phyloP scores from a whole-genome alignment of 345 rosid species.

The Lagerstroemia speciosa region DNA sequence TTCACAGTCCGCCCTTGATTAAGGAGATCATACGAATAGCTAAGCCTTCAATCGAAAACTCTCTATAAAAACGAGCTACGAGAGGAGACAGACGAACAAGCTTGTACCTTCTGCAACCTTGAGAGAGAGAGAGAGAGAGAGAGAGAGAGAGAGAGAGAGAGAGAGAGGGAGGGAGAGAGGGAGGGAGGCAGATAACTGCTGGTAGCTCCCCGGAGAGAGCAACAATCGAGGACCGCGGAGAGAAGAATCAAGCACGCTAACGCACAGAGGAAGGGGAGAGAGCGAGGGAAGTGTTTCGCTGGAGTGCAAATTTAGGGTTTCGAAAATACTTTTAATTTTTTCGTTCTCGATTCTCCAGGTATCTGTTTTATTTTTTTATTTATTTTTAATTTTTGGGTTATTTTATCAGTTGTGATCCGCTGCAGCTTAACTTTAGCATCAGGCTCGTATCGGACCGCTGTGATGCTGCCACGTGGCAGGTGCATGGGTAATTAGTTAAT shows the following conservation, averaged over 20 bases:
- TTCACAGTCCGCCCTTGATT: background rate
- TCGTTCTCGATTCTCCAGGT: background rate
- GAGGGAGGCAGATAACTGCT: no score
- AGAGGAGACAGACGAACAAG: background rate
- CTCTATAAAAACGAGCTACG: background rate
- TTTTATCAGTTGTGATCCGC: background rate
- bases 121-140: no score
- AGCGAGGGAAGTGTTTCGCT: background rate
- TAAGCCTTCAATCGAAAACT: background rate
- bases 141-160: no score
- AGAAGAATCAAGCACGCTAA: background rate
- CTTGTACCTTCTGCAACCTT: conserved; percentile 3
- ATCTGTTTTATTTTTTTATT: background rate
- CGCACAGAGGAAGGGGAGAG: background rate
- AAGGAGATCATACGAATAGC: background rate
- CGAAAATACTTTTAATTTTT: background rate
- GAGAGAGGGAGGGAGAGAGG: no score
- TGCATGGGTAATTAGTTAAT: no score
- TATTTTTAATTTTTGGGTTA: background rate
- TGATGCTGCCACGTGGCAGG: background rate
- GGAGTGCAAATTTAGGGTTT: conserved; percentile 4
- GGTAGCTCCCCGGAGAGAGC: background rate
- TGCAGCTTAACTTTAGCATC: background rate
- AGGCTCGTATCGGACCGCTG: background rate
- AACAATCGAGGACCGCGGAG: background rate